Evolutionary conservation across 768 basidiomycete genomes (phyloP).

Genomic region (Tricholomella constricta): DNA sequence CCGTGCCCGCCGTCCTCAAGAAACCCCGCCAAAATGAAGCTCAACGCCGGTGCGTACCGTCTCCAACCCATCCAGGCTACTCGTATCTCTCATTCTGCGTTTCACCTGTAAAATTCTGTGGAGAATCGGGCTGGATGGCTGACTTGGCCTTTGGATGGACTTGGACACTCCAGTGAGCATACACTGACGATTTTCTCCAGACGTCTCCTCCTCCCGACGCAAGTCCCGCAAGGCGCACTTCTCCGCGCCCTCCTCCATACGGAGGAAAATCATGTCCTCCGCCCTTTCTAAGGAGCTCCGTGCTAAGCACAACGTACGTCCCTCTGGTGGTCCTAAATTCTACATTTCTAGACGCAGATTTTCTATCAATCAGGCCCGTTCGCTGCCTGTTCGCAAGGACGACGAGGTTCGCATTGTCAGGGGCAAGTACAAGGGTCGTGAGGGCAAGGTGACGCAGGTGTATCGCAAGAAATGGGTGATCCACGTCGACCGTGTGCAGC

Average conservation of each 20-base stretch:
- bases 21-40: slow-evolving; percentile 66
- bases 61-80: slow-evolving; percentile 22
- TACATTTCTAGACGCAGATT: neutral
- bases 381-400: slow-evolving; percentile 94
- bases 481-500: slow-evolving; percentile 95
- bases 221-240: slow-evolving; percentile 99
- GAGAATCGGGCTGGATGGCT: slow-evolving; percentile 58
- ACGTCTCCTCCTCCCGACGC: slow-evolving; percentile 91
- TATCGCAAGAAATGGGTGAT: slow-evolving; percentile 99
- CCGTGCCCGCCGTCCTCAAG: slow-evolving; percentile 64
- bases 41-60: slow-evolving; percentile 72
- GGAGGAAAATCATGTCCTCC: slow-evolving; percentile 98
- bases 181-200: slow-evolving; percentile 47
- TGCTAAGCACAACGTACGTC: slow-evolving; percentile 83
- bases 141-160: slow-evolving; percentile 43
- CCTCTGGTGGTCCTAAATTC: neutral
- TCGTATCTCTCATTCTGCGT: slow-evolving; percentile 25
- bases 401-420: slow-evolving; percentile 97
- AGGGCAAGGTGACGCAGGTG: slow-evolving; percentile 97
- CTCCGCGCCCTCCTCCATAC: slow-evolving; percentile 88
- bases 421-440: slow-evolving; percentile 98
- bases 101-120: slow-evolving; percentile 25
- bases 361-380: slow-evolving; percentile 62
- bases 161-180: slow-evolving; percentile 19
- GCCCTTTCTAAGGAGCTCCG: slow-evolving; percentile 94